Evolutionary conservation across 805 yeast species (phyloP).

Genomic region (Brettanomyces anomalus): DNA sequence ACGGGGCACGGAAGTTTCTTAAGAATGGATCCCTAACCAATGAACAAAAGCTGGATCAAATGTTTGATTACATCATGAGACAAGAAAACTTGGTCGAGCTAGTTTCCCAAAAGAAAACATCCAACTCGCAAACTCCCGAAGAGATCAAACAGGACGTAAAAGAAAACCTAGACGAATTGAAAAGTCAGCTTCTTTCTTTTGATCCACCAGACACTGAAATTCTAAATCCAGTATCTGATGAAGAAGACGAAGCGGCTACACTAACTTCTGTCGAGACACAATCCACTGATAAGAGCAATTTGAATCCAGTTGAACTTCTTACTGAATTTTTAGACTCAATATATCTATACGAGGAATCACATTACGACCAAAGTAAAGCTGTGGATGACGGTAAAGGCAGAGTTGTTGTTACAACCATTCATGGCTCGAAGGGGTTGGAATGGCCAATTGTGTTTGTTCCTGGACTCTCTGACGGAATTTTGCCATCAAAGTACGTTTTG

Average conservation of each 20-base stretch:
- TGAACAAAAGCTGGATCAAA: conserved; percentile 5
- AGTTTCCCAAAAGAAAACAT: not conserved
- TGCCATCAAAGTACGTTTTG: conserved; percentile 52
- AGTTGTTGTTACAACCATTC: conserved; percentile 65
- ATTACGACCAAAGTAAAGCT: conserved; percentile 5
- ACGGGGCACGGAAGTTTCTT: conserved; percentile 11
- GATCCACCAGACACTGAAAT: conserved; percentile 17
- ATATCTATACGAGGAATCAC: conserved; percentile 20
- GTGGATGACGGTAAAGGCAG: conserved; percentile 9
- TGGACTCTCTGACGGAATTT: conserved; percentile 52
- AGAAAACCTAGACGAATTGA: conserved; percentile 21
- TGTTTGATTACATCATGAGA: conserved; percentile 15
- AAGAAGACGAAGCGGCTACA: conserved; percentile 5
- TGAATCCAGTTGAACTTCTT: conserved; percentile 13
- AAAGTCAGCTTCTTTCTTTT: conserved; percentile 19
- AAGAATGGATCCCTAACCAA: conserved; percentile 2
- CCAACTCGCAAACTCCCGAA: conserved; percentile 9
- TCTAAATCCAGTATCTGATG: not conserved
- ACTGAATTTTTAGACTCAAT: conserved; percentile 25
- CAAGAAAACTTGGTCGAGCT: conserved; percentile 12
- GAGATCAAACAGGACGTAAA: conserved; percentile 13
- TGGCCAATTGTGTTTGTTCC: conserved; percentile 92
- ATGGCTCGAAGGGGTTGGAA: conserved; percentile 88
- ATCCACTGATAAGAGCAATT: conserved; percentile 3
- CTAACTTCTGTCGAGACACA: conserved; percentile 3